Percentiles rank a stretch among this genome's conserved stretches.
These are phyloP conservation scores for Ophiostoma sp. DNA, from an alignment of 2,329 filamentous ascomycete genomes.

Conservation along the genomic window DNA sequence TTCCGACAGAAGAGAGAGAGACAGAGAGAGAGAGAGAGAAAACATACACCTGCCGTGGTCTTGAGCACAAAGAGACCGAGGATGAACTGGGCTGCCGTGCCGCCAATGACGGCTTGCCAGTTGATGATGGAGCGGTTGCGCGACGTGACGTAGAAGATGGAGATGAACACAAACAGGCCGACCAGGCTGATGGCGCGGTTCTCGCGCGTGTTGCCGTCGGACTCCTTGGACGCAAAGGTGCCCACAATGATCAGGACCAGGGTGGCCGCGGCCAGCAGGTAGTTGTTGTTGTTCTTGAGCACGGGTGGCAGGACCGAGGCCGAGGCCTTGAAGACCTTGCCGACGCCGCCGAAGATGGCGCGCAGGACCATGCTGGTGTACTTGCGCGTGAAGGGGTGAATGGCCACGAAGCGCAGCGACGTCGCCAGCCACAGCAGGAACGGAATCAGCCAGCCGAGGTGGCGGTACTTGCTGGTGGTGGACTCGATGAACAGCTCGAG, in stretches of 20 bases:
- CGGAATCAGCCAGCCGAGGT: conserved; percentile 74
- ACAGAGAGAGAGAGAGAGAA: neutral
- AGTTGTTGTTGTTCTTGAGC: conserved; percentile 12
- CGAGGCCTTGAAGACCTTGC: neutral
- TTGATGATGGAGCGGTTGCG: conserved; percentile 57
- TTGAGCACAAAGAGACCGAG: conserved; percentile 83
- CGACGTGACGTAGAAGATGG: conserved; percentile 64
- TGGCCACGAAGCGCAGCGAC: conserved; percentile 66
- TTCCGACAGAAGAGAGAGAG: neutral
- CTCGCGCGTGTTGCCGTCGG: conserved; percentile 67
- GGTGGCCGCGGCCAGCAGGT: conserved; percentile 48
- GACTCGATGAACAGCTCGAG: conserved; percentile 15
- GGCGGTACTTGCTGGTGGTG: conserved; percentile 39
- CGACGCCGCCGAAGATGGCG: neutral
- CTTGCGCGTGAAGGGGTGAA: conserved; percentile 32
- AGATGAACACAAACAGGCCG: conserved; percentile 67
- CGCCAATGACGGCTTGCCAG: conserved; percentile 79
- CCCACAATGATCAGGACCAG: conserved; percentile 71
- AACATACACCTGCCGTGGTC: conserved; percentile 61
- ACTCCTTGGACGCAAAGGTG: conserved; percentile 67
- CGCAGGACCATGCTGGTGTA: neutral
- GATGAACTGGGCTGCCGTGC: conserved; percentile 84
- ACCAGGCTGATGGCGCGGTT: conserved; percentile 79
- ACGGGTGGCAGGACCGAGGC: neutral
- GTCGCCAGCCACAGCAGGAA: conserved; percentile 76